Conservation (phyloP, 1,284 basidiomycete genomes). For the Irpex sp. region DNA sequence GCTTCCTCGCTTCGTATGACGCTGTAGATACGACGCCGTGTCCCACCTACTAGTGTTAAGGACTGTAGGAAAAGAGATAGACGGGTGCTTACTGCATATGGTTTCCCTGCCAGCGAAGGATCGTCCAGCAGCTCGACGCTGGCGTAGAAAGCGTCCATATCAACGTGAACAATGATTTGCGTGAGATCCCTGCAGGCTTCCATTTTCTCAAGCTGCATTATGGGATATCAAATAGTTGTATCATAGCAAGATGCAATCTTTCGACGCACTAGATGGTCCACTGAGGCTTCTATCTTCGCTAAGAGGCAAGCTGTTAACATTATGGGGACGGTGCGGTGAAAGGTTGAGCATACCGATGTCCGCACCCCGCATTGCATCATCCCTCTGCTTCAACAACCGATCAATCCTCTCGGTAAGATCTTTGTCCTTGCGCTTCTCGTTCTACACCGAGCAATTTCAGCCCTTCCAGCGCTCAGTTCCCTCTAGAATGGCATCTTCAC, state of each 20-base stretch:
- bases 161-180: constrained; percentile 83
- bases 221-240: no score
- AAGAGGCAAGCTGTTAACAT: background rate
- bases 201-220: no score
- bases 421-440: constrained; percentile 80
- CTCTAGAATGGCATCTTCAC: constrained; percentile 29
- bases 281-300: constrained; percentile 49
- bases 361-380: constrained; percentile 50
- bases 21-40: constrained; percentile 80
- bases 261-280: constrained; percentile 31
- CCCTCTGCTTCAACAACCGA: constrained; percentile 58
- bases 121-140: constrained; percentile 78
- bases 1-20: constrained; percentile 88
- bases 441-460: constrained; percentile 37
- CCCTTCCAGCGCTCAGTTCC: background rate
- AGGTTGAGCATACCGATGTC: constrained; percentile 49
- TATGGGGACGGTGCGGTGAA: background rate
- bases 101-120: constrained; percentile 74
- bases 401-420: constrained; percentile 70
- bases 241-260: no score
- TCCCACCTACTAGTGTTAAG: constrained; percentile 47
- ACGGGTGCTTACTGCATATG: constrained; percentile 69
- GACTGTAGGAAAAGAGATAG: background rate
- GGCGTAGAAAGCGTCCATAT: constrained; percentile 78
- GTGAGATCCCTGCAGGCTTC: constrained; percentile 77